Evolutionary conservation across 805 yeast species (phyloP).

Genomic region (Starmerella vitae): DNA sequence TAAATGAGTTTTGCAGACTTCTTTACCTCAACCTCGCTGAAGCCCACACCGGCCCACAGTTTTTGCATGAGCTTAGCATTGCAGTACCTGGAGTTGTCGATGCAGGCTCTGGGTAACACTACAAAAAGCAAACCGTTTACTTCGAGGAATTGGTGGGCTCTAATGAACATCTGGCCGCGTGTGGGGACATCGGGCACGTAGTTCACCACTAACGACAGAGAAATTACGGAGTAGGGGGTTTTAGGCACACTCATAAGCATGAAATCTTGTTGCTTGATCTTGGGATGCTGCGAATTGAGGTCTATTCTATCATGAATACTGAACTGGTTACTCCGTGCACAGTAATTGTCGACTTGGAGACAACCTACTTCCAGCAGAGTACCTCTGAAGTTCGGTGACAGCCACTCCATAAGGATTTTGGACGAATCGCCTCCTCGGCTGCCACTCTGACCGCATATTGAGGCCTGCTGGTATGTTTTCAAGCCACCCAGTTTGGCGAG

Average conservation of each 20-base stretch:
- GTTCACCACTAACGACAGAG: constrained; percentile 78
- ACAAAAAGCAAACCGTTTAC: constrained; percentile 38
- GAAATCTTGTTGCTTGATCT: constrained; percentile 66
- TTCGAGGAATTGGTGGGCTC: constrained; percentile 45
- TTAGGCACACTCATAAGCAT: constrained; percentile 56
- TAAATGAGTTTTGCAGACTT: constrained; percentile 63
- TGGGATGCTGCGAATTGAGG: constrained; percentile 62
- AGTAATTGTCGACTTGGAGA: constrained; percentile 50
- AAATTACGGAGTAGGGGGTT: constrained; percentile 43
- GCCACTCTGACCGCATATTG: constrained; percentile 65
- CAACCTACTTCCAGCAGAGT: constrained; percentile 75
- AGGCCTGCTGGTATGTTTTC: constrained; percentile 68
- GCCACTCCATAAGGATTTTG: constrained; percentile 62
- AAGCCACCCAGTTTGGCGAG: constrained; percentile 60
- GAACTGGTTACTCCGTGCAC: constrained; percentile 47
- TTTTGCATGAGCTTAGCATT: constrained; percentile 31
- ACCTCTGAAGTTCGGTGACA: constrained; percentile 25
- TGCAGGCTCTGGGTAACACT: constrained; percentile 82
- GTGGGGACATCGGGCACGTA: constrained; percentile 61
- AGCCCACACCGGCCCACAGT: constrained; percentile 53
- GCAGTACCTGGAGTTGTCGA: constrained; percentile 69
- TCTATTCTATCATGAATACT: constrained; percentile 51
- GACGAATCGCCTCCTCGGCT: constrained; percentile 89
- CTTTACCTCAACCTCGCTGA: constrained; percentile 33
- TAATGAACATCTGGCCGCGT: constrained; percentile 65